Base-by-base conservation (phyloP, 2,329 filamentous ascomycete genomes). In the Stagonosporopsis chrysanthemi region DNA sequence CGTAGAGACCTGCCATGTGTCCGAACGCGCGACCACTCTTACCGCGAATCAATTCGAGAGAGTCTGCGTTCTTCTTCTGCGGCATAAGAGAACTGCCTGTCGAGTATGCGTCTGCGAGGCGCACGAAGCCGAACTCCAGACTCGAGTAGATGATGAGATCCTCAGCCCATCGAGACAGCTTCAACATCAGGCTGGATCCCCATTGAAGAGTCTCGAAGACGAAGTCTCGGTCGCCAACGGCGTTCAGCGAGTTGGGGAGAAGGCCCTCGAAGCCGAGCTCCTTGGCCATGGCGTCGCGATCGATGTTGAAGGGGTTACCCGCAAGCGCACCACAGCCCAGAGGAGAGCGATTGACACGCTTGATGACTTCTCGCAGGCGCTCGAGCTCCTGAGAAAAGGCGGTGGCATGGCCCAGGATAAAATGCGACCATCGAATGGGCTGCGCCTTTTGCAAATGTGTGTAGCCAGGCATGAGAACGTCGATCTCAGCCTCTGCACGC, bases 131-230 rank as follows among this genome's bases (percentile, higher is more conserved):
- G 71, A 94, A 95, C 74, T 94, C 90, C 54, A 86, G 79, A 8
- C 88, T 87, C 23, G 84, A 88, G 80, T 94, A 93, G 71, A 96
- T 85, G 78, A 96, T 96, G 58, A 96, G 80, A 73, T 97, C 92
- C 78, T 96, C 91, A 4, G 88, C 86, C 88, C 90, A 94, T 52
- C 90, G 86, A 52, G 85, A 90, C 65, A 96, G 83, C 80, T 95
- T 91, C 60, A 86, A 83, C 88, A 91, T 94, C 62, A 96, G 81
- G 69, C 89, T 90, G 28, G 85, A 84, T 5, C 86, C 88, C 89
- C 91, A 96, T 75, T 91, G 88, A 78, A 96, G 85, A 1, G 86
- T 88, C 79, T 96, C 91, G 55, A 90, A 84, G 14, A 94, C 86
- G 69, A 96, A 96, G 75, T 96, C 92, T 29, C 91, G 84, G 76